A percentile compares a stretch with the other conserved stretches of the same genome.
Evolutionary conservation across 371 early-diverging fungal genomes (phyloP).

Genomic region (Apophysomyces trapeziformis): DNA sequence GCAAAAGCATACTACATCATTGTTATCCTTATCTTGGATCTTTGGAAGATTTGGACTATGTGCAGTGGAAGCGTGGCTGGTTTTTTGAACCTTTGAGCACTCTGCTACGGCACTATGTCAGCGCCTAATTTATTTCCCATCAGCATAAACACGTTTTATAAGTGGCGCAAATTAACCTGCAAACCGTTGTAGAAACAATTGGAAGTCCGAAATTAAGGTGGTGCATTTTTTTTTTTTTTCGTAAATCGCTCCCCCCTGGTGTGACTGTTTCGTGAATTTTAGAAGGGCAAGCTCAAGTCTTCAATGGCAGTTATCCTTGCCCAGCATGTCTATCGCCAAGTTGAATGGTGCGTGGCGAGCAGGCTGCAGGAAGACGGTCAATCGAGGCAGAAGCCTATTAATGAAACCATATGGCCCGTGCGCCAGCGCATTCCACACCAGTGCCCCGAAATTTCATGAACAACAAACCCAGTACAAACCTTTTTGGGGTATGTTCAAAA

Average conservation of each 20-base stretch:
- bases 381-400: not conserved
- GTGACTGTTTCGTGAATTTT: not conserved
- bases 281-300: not conserved
- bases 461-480: not conserved
- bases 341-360: constrained; percentile 1
- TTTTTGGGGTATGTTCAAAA: not conserved
- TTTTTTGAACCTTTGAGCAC: no score
- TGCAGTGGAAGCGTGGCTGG: not conserved
- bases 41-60: not conserved
- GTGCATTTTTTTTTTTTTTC: no score
- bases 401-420: constrained; percentile 4
- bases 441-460: not conserved
- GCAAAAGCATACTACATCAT: no score
- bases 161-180: no score
- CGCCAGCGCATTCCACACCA: not conserved
- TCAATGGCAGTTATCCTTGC: not conserved
- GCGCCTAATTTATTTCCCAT: no score
- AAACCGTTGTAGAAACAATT: no score
- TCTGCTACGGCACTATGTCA: no score
- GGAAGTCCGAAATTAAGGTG: no score
- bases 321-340: not conserved
- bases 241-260: no score
- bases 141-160: no score
- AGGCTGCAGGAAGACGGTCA: not conserved
- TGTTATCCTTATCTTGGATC: no score